Evolutionary conservation across 129 eudicot species (phyloP), one percentile per base, ranked within the genome.

Genomic region (Saussurea involucrata): DNA sequence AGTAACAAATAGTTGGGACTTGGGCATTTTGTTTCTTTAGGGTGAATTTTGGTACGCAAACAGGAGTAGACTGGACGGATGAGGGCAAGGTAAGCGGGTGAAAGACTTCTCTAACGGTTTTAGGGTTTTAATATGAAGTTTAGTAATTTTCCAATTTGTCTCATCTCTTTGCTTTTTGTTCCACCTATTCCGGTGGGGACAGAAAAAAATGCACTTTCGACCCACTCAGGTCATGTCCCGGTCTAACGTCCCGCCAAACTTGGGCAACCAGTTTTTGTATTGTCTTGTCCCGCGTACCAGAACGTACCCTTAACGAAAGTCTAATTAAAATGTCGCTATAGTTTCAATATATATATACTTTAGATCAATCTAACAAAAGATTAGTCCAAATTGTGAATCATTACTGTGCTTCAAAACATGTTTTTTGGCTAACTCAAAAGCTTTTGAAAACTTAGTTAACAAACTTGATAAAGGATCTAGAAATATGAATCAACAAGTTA

Each of bases 401-500:
- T 12, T 46, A 42, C 20, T 49, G 63, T 64, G 31, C 73, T 68
- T 68, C 22, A 36, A 36, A 68, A 11, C 44, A 11, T 69, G 60
- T 69, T 46, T 24, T 20, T 28, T 22, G 58, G 60, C 61, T 22
- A 18, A 68, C 72, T 20, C 49, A 68, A 18, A 34, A 17, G 53
- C 53, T 20, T n/a, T 34, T 70, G 8, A 64, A 5, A 49, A 49
- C 21, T 55, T 31, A 27, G 21, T 57, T 27, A n/a, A 31, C 12
- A 21, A 72, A 20, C 20, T 21, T 74, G 6, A 32, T 33, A 69
- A 37, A 0, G 4, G 0, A 40, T 74, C 53, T 68, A 12, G 34
- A 76, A 68, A 73, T 18, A 36, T 42, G 67, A 55, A 68, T 17
- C 11, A 27, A 64, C 29, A 74, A 13, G 55, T 15, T 88, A 92